phyloP scores from a whole-genome alignment of 345 rosid species.

The Eucalyptus pumila region DNA sequence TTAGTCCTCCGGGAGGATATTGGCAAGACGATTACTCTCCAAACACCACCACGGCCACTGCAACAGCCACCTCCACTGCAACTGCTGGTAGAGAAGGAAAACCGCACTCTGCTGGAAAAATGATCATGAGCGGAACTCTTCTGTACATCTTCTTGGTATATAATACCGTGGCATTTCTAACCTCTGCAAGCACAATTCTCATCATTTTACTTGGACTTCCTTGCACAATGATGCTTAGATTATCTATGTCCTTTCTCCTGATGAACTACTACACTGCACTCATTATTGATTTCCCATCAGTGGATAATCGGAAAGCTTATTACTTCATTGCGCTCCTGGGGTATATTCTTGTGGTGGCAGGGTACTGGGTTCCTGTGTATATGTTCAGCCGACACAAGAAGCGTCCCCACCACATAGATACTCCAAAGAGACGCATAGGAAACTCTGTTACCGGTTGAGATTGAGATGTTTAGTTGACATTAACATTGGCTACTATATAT shows the following conservation, averaged over 20 bases:
- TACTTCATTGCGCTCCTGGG: fast-evolving
- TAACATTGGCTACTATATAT: not conserved
- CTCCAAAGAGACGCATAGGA: not conserved
- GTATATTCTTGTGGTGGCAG: not conserved
- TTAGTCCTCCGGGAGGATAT: not conserved
- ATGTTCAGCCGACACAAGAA: not conserved
- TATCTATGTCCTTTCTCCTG: not conserved
- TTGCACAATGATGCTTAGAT: not conserved
- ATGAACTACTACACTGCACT: not conserved
- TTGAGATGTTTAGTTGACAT: not conserved
- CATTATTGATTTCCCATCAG: not conserved
- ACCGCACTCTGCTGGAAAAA: not conserved
- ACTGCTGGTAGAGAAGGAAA: not conserved
- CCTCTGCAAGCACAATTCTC: not conserved
- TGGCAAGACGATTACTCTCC: not conserved
- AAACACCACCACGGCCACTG: too few species aligned
- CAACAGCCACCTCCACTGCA: too few species aligned
- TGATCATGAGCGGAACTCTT: not conserved
- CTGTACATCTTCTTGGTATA: too few species aligned
- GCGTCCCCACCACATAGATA: not conserved
- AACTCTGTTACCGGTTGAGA: not conserved
- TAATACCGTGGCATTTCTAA: not conserved
- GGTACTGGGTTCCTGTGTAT: not conserved
- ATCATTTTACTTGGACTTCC: not conserved
- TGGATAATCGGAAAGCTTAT: fast-evolving